phyloP scores from a whole-genome alignment of 345 rosid species.

The Bretschneidera sinensis region DNA sequence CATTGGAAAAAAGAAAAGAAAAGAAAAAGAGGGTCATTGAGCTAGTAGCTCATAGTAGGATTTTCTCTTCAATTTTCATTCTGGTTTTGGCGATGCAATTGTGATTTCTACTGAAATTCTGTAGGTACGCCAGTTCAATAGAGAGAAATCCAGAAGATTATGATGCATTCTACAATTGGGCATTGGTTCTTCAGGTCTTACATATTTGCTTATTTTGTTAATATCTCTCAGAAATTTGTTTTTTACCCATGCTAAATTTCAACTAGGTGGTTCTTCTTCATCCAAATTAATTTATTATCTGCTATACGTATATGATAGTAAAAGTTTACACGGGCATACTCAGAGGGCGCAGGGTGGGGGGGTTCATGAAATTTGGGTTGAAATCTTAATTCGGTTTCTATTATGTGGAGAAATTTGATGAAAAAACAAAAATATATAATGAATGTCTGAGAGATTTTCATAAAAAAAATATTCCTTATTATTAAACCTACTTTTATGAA shows the following conservation, averaged over 20 bases:
- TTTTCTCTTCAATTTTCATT: slow-evolving; percentile 7
- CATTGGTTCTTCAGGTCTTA: slow-evolving; percentile 94
- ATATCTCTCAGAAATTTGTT: background rate
- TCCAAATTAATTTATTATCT: too few species aligned
- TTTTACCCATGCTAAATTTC: background rate
- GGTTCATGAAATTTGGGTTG: background rate
- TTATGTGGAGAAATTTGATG: background rate
- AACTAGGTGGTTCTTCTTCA: background rate
- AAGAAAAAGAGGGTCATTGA: slow-evolving; percentile 3
- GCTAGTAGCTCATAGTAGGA: slow-evolving; percentile 6
- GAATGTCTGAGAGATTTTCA: too few species aligned
- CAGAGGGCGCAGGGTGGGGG: too few species aligned
- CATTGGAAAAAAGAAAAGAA: background rate
- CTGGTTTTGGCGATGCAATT: background rate
- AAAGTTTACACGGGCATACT: background rate
- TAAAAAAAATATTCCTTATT: background rate
- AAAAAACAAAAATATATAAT: too few species aligned
- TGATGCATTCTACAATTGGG: slow-evolving; percentile 98
- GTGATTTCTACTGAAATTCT: slow-evolving; percentile 18
- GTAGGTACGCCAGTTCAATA: slow-evolving; percentile 86
- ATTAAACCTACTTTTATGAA: too few species aligned
- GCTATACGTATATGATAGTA: too few species aligned
- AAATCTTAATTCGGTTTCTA: background rate
- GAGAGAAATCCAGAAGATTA: slow-evolving; percentile 91
- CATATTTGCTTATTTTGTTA: slow-evolving; percentile 3